Conservation (phyloP, 2,329 filamentous ascomycete species). For the Botryotinia narcissicola region DNA sequence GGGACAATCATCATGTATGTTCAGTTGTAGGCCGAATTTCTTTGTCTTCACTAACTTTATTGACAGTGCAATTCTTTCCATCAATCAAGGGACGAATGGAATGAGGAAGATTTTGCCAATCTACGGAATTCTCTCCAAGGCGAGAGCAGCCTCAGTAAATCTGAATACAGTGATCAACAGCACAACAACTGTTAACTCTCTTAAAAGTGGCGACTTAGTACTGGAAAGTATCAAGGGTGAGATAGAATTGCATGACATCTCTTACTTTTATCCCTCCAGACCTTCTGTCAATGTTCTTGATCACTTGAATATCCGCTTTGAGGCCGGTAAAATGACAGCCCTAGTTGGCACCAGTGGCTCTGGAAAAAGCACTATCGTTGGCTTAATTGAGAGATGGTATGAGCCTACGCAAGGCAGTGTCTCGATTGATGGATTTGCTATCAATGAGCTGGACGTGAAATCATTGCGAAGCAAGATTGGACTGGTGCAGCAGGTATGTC, state of each 20-base stretch:
- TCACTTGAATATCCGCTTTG: constrained; percentile 41
- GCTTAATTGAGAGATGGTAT: constrained; percentile 44
- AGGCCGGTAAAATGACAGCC: constrained; percentile 43
- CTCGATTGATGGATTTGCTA: constrained; percentile 34
- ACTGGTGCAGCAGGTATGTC: constrained; percentile 46
- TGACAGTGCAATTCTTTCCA: constrained; percentile 2
- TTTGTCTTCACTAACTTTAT: background rate
- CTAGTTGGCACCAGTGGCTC: constrained; percentile 45
- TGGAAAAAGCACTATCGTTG: constrained; percentile 42
- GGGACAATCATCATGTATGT: constrained; percentile 8
- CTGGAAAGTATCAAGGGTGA: constrained; percentile 53
- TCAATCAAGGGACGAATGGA: constrained; percentile 12
- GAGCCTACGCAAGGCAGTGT: constrained; percentile 38
- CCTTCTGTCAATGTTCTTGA: constrained; percentile 35
- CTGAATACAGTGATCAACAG: background rate
- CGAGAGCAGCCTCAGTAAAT: background rate
- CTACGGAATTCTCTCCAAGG: constrained; percentile 5
- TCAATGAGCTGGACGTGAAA: constrained; percentile 34
- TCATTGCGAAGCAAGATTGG: constrained; percentile 29
- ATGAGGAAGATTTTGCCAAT: constrained; percentile 7
- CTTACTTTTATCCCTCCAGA: constrained; percentile 34
- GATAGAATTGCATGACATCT: constrained; percentile 21
- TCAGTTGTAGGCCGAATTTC: background rate
- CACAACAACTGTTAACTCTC: background rate
- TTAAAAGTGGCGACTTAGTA: background rate